phyloP scores from a whole-genome alignment of 768 basidiomycete species.

The Kwoniella mangroviensis region DNA sequence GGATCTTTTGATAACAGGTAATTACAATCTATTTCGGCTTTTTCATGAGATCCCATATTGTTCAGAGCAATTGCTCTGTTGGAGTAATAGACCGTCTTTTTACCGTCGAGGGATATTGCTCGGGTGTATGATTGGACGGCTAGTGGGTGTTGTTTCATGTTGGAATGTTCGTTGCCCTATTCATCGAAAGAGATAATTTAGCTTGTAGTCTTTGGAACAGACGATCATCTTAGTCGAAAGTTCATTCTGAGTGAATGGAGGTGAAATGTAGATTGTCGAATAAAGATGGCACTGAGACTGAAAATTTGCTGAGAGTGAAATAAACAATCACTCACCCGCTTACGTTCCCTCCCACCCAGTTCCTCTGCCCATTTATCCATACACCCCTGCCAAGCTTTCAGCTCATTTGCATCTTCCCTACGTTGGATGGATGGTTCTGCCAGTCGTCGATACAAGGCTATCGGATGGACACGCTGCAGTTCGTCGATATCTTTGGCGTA shows the following conservation, averaged over 20 bases:
- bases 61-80: slow-evolving; percentile 58
- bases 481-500: slow-evolving; percentile 53
- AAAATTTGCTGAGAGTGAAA: no score
- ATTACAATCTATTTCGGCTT: slow-evolving; percentile 55
- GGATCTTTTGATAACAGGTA: slow-evolving; percentile 47
- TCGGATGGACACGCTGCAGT: slow-evolving; percentile 53
- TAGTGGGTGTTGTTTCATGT: slow-evolving; percentile 38
- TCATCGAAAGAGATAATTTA: neutral
- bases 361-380: slow-evolving; percentile 58
- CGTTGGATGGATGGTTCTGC: slow-evolving; percentile 47
- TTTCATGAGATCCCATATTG: slow-evolving; percentile 49
- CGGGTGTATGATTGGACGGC: slow-evolving; percentile 56
- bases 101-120: slow-evolving; percentile 56
- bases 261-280: no score
- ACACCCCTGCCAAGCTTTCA: slow-evolving; percentile 52
- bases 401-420: slow-evolving; percentile 33
- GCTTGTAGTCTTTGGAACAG: neutral
- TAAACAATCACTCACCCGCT: slow-evolving; percentile 51
- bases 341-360: slow-evolving; percentile 54
- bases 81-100: slow-evolving; percentile 57
- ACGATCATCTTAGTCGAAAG: no score
- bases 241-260: no score
- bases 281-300: no score
- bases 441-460: slow-evolving; percentile 54
- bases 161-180: slow-evolving; percentile 53